Percentiles rank a stretch among this genome's conserved stretches.
Conservation (phyloP, 495 filamentous ascomycete species). For the Cetradonia linearis region DNA sequence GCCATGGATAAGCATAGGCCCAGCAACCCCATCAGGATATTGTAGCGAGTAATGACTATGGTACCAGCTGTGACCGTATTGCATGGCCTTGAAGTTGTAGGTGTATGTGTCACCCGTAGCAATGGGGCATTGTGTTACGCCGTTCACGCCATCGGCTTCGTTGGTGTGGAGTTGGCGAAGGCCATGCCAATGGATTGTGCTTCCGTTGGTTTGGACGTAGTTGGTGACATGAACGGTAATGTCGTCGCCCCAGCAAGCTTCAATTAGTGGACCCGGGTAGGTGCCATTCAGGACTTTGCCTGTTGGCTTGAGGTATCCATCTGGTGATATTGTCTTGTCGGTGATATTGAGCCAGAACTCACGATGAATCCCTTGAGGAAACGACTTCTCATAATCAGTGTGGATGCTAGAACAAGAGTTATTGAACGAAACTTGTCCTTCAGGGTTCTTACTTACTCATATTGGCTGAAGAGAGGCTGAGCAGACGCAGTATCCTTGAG, state of each 20-base stretch:
- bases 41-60: conserved; percentile 41
- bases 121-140: conserved; percentile 43
- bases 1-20: conserved; percentile 34
- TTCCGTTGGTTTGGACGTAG: conserved; percentile 17
- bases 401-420: conserved; percentile 42
- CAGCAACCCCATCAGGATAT: conserved; percentile 33
- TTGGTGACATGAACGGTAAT: conserved; percentile 32
- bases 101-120: conserved; percentile 34
- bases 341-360: conserved; percentile 17
- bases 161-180: conserved; percentile 41
- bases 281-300: conserved; percentile 21
- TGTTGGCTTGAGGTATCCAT: conserved; percentile 12
- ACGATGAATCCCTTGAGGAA: conserved; percentile 31
- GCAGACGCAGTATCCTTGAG: conserved; percentile 21
- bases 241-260: conserved; percentile 24
- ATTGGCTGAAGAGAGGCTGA: conserved; percentile 9
- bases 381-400: conserved; percentile 42
- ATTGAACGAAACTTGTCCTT: background rate
- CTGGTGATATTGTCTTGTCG: conserved; percentile 16
- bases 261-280: conserved; percentile 22
- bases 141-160: conserved; percentile 35
- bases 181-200: conserved; percentile 24
- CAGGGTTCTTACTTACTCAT: conserved; percentile 1
- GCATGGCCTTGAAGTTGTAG: conserved; percentile 42
- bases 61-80: conserved; percentile 55